Percentiles rank a stretch among this genome's conserved stretches.
Conservation (phyloP, 2,329 filamentous ascomycete species). For the Ophiocordyceps unilateralis region DNA sequence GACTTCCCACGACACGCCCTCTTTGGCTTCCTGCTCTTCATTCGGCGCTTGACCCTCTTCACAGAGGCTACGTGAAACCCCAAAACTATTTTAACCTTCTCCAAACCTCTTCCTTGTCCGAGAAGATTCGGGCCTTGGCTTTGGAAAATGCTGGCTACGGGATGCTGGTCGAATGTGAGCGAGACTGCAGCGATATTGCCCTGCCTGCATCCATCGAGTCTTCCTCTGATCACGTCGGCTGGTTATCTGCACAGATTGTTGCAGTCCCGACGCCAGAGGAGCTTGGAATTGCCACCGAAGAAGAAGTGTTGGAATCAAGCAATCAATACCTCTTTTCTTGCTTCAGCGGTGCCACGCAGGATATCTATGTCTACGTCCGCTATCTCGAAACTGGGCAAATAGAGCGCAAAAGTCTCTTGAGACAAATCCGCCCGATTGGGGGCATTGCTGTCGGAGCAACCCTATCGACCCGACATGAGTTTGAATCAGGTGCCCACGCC, state of each 20-base stretch:
- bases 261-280: conserved; percentile 3
- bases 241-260: conserved; percentile 4
- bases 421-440: conserved; percentile 1
- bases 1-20: conserved; percentile 2
- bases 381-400: conserved; percentile 3
- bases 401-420: conserved; percentile 2
- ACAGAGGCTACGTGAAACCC: conserved; percentile 3
- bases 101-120: conserved; percentile 2
- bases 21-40: conserved; percentile 4
- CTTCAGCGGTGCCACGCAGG: conserved; percentile 1
- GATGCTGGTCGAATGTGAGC: conserved; percentile 2
- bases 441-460: conserved; percentile 2
- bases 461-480: conserved; percentile 2
- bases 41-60: conserved; percentile 2
- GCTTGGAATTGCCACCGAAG: conserved; percentile 2
- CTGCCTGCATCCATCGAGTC: conserved; percentile 4
- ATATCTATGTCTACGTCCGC: conserved; percentile 3
- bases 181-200: conserved; percentile 2
- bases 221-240: conserved; percentile 3
- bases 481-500: conserved; percentile 1
- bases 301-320: conserved; percentile 1
- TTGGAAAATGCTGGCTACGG: conserved; percentile 3
- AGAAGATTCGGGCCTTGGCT: conserved; percentile 1
- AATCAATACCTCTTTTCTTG: conserved; percentile 2
- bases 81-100: conserved; percentile 2